phyloP scores from a whole-genome alignment of 1,139 yeast genomes.

The Candida sanyaensis region DNA sequence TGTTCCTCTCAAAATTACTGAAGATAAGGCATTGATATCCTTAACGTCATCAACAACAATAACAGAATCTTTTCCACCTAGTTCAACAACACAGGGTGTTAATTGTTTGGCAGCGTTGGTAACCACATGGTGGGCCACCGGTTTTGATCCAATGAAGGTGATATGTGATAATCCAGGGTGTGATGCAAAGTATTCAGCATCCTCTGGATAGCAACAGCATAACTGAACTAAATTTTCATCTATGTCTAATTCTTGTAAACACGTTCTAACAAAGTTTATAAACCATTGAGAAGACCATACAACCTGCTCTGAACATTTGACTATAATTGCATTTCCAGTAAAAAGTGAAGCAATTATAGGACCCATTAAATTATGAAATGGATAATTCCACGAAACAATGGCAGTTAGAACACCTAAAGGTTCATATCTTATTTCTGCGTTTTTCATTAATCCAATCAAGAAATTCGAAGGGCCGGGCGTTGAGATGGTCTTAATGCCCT shows the following conservation, averaged over 20 bases:
- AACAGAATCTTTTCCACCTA: conserved; percentile 94
- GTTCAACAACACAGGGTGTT: conserved; percentile 91
- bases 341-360: conserved; percentile 87
- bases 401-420: conserved; percentile 92
- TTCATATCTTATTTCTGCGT: conserved; percentile 90
- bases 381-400: conserved; percentile 94
- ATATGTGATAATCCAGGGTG: conserved; percentile 83
- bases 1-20: conserved; percentile 88
- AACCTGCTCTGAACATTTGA: conserved; percentile 94
- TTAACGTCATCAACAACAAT: conserved; percentile 76
- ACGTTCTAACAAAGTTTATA: conserved; percentile 64
- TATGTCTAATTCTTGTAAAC: conserved; percentile 70
- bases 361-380: conserved; percentile 89
- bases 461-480: conserved; percentile 83
- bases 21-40: conserved; percentile 61
- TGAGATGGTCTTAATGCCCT: conserved; percentile 65
- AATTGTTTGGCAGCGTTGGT: conserved; percentile 77
- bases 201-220: conserved; percentile 76
- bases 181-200: conserved; percentile 81
- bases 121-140: conserved; percentile 87
- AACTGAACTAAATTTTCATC: conserved; percentile 84
- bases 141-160: conserved; percentile 94
- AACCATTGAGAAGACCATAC: conserved; percentile 92
- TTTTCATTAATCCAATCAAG: conserved; percentile 70
- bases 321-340: conserved; percentile 87